phyloP scores from a whole-genome alignment of 371 early-diverging fungal genomes.

The Mortierella sp. region DNA sequence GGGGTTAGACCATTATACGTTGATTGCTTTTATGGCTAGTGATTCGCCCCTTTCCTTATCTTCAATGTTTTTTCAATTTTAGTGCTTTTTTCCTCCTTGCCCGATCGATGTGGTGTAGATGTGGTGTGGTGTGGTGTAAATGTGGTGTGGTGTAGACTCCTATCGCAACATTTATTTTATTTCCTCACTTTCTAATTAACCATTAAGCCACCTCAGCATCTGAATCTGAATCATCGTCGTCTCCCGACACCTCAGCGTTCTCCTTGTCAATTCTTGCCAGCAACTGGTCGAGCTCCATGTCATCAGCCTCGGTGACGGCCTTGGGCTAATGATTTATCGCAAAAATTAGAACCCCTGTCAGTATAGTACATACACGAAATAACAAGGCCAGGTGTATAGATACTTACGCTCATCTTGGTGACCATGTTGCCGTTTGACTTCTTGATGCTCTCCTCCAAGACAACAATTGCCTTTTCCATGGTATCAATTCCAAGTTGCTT shows the following conservation, averaged over 20 bases:
- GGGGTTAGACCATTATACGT: not conserved
- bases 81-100: not conserved
- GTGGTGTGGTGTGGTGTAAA: no score
- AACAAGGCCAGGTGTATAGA: conserved; percentile 59
- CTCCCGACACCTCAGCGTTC: conserved; percentile 94
- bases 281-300: conserved; percentile 93
- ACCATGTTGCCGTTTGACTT: conserved; percentile 81
- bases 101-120: not conserved
- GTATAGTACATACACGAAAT: not conserved
- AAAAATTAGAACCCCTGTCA: not conserved
- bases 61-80: not conserved
- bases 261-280: conserved; percentile 94
- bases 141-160: not conserved
- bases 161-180: not conserved
- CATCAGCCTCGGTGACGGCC: conserved; percentile 94
- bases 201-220: conserved; percentile 63
- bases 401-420: conserved; percentile 86
- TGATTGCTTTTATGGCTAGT: not conserved
- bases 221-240: conserved; percentile 85
- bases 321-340: conserved; percentile 67
- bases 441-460: conserved; percentile 86
- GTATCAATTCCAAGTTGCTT: conserved; percentile 88
- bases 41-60: conserved; percentile 3
- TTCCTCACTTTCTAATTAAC: conserved; percentile 44
- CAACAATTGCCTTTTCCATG: conserved; percentile 90